Evolutionary conservation across 192 early-diverging fungal species (phyloP).

Genomic region (Fimicolochytrium jonesii): DNA sequence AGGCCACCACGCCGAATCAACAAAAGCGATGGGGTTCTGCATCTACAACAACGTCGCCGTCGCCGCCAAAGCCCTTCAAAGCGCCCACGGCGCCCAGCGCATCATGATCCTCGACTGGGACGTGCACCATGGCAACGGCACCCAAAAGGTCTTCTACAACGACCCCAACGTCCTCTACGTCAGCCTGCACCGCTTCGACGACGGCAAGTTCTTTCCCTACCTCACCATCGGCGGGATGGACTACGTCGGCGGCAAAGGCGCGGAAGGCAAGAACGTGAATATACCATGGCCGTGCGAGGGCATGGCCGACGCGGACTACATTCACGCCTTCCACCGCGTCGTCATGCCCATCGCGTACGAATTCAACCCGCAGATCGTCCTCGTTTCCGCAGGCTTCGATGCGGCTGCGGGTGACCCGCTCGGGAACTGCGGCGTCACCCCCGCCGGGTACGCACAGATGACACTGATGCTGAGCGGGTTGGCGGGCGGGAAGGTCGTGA

Average conservation of each 20-base stretch:
- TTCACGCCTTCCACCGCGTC: conserved; percentile 74
- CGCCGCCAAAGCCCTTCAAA: conserved; percentile 62
- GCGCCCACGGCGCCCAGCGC: conserved; percentile 38
- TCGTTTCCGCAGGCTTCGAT: conserved; percentile 89
- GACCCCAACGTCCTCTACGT: conserved; percentile 79
- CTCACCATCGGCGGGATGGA: conserved; percentile 51
- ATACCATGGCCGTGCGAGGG: conserved; percentile 76
- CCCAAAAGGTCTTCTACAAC: conserved; percentile 73
- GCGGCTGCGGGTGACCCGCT: conserved; percentile 79
- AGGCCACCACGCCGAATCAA: conserved; percentile 84
- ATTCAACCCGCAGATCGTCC: conserved; percentile 78
- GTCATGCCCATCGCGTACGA: conserved; percentile 80
- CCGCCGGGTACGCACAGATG: conserved; percentile 80
- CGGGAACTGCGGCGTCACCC: conserved; percentile 76
- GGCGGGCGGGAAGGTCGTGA: conserved; percentile 66
- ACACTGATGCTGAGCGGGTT: conserved; percentile 73
- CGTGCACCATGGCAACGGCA: conserved; percentile 93
- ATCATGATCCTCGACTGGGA: conserved; percentile 94
- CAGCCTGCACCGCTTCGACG: conserved; percentile 83
- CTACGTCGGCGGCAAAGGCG: conserved; percentile 52
- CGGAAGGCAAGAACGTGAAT: conserved; percentile 77
- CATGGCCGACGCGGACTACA: conserved; percentile 81
- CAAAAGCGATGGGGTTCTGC: conserved; percentile 75
- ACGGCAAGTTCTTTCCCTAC: conserved; percentile 73
- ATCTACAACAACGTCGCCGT: conserved; percentile 87